Percentiles rank a stretch among this genome's conserved stretches.
phyloP scores from a whole-genome alignment of 164 flowering plant species.

The Chloranthus sessilifolius region DNA sequence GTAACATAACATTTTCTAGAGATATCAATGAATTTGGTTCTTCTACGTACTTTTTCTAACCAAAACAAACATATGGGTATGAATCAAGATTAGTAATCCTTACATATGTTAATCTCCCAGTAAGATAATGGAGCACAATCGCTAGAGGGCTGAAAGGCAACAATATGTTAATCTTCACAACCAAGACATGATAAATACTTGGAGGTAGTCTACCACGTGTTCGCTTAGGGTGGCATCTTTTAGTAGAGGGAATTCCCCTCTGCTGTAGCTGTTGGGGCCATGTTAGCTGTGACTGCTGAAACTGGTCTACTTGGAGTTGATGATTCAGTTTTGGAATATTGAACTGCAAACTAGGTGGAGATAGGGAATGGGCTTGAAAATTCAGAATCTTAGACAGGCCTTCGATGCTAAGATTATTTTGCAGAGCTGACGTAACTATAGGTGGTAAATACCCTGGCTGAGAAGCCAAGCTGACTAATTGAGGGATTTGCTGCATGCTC shows the following conservation, averaged over 20 bases:
- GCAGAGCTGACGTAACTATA: conserved; percentile 46
- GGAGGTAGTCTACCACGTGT: conserved; percentile 24
- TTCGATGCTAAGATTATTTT: conserved; percentile 40
- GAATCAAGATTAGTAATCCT: conserved; percentile 12
- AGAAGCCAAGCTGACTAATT: conserved; percentile 34
- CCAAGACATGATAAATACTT: conserved; percentile 49
- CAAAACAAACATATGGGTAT: background rate
- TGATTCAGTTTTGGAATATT: conserved; percentile 41
- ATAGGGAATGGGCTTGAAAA: conserved; percentile 57
- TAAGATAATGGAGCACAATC: conserved; percentile 50
- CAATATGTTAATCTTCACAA: conserved; percentile 64
- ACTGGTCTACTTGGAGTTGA: conserved; percentile 39
- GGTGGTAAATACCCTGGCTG: conserved; percentile 64
- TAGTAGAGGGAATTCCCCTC: no score
- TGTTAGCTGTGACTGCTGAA: conserved; percentile 44
- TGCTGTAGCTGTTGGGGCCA: conserved; percentile 28
- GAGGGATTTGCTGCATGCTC: conserved; percentile 90
- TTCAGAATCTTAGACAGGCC: conserved; percentile 74
- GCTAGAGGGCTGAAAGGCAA: conserved; percentile 81
- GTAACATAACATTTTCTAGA: background rate
- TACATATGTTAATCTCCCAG: conserved; percentile 61
- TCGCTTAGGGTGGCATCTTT: no score
- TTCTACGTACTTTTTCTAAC: no score
- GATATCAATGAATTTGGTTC: background rate
- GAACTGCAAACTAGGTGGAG: conserved; percentile 46